Conservation (phyloP, 129 eudicot genomes). For the Heracleum sosnowskyi region DNA sequence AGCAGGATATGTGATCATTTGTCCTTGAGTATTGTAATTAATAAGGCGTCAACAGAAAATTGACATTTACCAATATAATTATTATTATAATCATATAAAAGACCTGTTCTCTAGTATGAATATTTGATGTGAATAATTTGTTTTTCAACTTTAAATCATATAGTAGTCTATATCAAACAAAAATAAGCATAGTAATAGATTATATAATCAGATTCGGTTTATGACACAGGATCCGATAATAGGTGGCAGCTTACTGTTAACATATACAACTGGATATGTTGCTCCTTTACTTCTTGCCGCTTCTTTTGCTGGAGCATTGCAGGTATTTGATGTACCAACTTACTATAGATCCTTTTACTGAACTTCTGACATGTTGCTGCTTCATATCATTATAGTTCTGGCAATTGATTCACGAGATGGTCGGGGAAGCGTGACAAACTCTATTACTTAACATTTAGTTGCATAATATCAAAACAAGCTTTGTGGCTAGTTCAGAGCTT, state of each 20-base stretch:
- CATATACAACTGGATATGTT: conserved; percentile 97
- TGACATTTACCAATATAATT: not conserved
- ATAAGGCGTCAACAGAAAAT: not conserved
- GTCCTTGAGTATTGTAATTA: not conserved
- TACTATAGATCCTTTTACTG: not conserved
- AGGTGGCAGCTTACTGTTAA: conserved; percentile 87
- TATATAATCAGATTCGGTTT: not conserved
- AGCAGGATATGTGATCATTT: not conserved
- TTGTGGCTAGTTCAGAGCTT: not conserved
- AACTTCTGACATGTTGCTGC: not conserved
- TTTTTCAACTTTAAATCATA: not conserved
- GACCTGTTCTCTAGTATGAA: not conserved
- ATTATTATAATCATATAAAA: not conserved
- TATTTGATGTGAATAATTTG: not conserved
- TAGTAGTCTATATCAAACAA: not conserved
- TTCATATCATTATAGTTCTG: not conserved
- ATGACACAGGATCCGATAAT: conserved; percentile 74
- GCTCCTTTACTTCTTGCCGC: conserved; percentile 99
- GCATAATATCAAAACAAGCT: not conserved
- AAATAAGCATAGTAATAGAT: not conserved
- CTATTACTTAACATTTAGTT: not conserved
- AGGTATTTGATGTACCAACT: conserved; percentile 41
- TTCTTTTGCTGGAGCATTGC: conserved; percentile 97
- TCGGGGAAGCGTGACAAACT: not conserved
- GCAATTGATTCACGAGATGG: not conserved